These are phyloP conservation scores for Phytophthora lateralis DNA, from an alignment of 352 stramenopile species.

Conservation along the genomic window DNA sequence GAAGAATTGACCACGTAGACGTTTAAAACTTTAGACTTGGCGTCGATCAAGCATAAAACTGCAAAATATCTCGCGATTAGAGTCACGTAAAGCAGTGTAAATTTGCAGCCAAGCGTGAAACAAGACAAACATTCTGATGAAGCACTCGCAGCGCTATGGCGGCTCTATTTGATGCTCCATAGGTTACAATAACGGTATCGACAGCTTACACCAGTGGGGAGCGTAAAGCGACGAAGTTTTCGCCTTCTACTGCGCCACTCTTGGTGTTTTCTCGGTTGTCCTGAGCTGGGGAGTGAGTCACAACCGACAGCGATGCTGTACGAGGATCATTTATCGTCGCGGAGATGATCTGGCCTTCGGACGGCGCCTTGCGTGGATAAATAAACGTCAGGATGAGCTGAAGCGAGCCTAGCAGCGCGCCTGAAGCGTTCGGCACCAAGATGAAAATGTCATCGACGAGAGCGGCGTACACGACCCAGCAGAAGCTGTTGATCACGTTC, in stretches of 20 bases:
- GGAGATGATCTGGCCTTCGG: slow-evolving; percentile 25
- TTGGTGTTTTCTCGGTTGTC: slow-evolving; percentile 16
- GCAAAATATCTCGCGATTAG: slow-evolving; percentile 13
- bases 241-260: slow-evolving; percentile 3
- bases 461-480: slow-evolving; percentile 51
- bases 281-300: slow-evolving; percentile 20
- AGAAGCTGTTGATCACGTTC: slow-evolving; percentile 43
- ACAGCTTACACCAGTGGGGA: slow-evolving; percentile 19
- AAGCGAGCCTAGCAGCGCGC: slow-evolving; percentile 32
- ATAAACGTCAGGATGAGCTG: slow-evolving; percentile 39
- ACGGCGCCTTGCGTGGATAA: slow-evolving; percentile 34
- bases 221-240: slow-evolving; percentile 16
- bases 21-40: neutral
- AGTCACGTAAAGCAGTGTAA: neutral
- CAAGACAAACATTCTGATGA: no score
- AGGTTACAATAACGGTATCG: neutral
- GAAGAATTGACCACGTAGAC: slow-evolving; percentile 24
- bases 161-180: neutral
- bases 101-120: no score
- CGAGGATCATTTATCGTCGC: slow-evolving; percentile 21
- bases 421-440: slow-evolving; percentile 46
- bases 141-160: neutral
- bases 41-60: slow-evolving; percentile 1
- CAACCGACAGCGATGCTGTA: slow-evolving; percentile 22
- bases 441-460: slow-evolving; percentile 43